Conservation (phyloP, 345 rosid genomes). For the Eucalyptus marginata region DNA sequence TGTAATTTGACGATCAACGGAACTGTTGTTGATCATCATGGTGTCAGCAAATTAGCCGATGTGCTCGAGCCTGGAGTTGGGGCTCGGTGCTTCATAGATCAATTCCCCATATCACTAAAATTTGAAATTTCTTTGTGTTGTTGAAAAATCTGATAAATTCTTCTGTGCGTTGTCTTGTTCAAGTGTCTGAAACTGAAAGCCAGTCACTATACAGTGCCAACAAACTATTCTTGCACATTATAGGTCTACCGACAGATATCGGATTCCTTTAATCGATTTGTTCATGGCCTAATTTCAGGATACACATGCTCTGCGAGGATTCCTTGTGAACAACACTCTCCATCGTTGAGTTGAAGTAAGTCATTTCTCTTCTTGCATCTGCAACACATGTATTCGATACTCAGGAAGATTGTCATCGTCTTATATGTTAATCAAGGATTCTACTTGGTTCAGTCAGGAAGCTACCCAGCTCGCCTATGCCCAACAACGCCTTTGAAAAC, state of each 20-base stretch:
- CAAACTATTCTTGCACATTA: background rate
- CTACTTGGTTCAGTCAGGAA: background rate
- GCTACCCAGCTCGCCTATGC: too few species aligned
- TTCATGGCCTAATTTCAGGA: background rate
- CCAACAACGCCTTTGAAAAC: too few species aligned
- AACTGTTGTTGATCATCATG: background rate
- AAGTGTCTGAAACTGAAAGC: background rate
- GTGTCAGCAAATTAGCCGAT: background rate
- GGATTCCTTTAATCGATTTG: background rate
- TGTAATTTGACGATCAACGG: background rate
- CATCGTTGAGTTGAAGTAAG: background rate
- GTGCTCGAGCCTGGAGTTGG: background rate
- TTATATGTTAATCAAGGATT: background rate
- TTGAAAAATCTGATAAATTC: too few species aligned
- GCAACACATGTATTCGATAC: background rate
- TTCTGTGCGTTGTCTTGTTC: background rate
- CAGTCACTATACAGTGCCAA: background rate
- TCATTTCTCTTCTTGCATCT: background rate
- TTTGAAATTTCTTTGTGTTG: background rate
- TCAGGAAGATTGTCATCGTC: background rate
- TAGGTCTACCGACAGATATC: background rate
- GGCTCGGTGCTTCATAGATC: background rate
- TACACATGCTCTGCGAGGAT: background rate
- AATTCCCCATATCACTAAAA: background rate
- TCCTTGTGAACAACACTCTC: background rate